Conservation (phyloP, 192 early-diverging fungal genomes). For the Mortierella hygrophila region DNA sequence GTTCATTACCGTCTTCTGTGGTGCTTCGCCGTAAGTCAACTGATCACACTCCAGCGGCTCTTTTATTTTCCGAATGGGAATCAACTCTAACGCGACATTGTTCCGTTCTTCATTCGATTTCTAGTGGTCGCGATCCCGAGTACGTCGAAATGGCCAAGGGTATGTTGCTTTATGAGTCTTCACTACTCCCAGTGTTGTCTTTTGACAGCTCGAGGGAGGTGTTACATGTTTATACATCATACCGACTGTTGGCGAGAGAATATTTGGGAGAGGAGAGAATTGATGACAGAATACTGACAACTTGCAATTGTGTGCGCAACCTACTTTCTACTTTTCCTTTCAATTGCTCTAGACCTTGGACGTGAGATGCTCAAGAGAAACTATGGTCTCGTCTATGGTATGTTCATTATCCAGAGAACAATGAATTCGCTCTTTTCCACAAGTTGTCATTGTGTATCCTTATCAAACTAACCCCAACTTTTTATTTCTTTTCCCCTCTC, state of each 20-base stretch:
- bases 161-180: conserved; percentile 12
- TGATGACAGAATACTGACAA: background rate
- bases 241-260: background rate
- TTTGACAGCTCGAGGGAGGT: background rate
- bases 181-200: no score
- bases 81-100: background rate
- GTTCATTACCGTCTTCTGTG: conserved; percentile 55
- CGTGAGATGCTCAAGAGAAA: conserved; percentile 64
- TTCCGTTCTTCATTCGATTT: conserved; percentile 7
- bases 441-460: conserved; percentile 23
- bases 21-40: conserved; percentile 42
- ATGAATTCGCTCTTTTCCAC: conserved; percentile 12
- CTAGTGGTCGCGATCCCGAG: conserved; percentile 55
- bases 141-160: conserved; percentile 60
- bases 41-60: background rate
- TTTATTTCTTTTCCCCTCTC: background rate
- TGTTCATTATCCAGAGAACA: background rate
- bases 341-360: conserved; percentile 60
- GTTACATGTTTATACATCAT: background rate
- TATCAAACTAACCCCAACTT: background rate
- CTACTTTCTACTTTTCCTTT: background rate
- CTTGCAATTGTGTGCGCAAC: background rate
- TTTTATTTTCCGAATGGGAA: background rate
- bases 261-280: background rate
- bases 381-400: conserved; percentile 78